Percentiles rank a stretch among this genome's conserved stretches.
These are phyloP conservation scores for Sarocladium strictum DNA, from an alignment of 2,329 filamentous ascomycete species.

Conservation along the genomic window DNA sequence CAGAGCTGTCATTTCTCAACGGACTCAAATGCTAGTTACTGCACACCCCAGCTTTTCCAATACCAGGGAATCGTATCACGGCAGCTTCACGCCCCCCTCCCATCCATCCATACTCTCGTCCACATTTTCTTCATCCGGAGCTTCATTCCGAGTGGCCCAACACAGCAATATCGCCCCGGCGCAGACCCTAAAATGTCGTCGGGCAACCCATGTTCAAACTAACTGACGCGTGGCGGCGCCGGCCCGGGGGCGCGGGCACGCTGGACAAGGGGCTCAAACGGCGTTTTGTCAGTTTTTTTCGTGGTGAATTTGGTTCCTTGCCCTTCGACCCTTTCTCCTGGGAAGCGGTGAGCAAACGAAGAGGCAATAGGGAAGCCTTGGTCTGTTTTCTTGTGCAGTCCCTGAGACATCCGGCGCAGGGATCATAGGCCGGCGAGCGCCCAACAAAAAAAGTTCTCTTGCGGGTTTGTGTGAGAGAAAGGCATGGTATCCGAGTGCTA, in stretches of 20 bases:
- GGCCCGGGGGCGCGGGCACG: constrained; percentile 4
- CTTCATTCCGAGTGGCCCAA: constrained; percentile 7
- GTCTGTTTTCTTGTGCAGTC: background rate
- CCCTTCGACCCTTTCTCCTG: background rate
- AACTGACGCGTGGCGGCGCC: background rate
- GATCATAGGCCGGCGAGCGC: background rate
- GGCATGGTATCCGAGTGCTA: background rate
- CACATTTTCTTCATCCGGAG: constrained; percentile 2
- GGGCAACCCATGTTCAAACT: background rate
- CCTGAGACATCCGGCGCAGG: constrained; percentile 4
- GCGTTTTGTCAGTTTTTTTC: background rate
- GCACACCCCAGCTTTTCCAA: constrained; percentile 4
- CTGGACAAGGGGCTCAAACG: constrained; percentile 7
- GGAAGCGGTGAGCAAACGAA: background rate
- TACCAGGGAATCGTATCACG: background rate
- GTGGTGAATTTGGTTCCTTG: background rate
- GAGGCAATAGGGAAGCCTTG: background rate
- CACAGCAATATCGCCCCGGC: constrained; percentile 2
- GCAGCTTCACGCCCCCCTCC: background rate
- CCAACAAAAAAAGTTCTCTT: constrained; percentile 2
- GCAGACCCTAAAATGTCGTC: constrained; percentile 2
- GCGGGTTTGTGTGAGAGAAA: background rate
- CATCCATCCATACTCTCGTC: background rate
- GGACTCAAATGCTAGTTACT: background rate
- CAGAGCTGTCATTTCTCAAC: background rate